Evolutionary conservation across 768 basidiomycete genomes (phyloP), one percentile per base, ranked within the genome.

Genomic region (Agaricus bisporus): DNA sequence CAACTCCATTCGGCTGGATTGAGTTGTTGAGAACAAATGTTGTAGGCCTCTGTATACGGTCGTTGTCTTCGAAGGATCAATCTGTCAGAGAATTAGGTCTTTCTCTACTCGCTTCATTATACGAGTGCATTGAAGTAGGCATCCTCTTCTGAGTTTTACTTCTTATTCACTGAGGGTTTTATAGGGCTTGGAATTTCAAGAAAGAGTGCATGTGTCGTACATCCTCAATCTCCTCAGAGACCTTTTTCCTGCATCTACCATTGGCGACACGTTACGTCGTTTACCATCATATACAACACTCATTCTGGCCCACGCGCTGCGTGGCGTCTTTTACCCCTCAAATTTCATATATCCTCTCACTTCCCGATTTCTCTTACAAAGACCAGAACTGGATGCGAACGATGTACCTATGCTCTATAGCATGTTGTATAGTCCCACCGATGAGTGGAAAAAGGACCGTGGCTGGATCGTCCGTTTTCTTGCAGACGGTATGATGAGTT

Each of bases 391-490:
- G 6, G 95, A 98, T 61, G 70, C 72, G 1, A 72, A 70, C 1
- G 95, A 98, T 62, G 90, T 98, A 0, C 95, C 95, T 0, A 84
- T 98, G 84, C 69, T 99, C 4, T 98, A 91, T 62, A 75, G 75
- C 10, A 86, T 95, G 83, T 73, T 98, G 3, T 97, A 92, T 64
- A 91, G 88, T 60, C 79, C 73, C 54, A 77, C 76, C 18, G 86
- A 89, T 38, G 85, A 88, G 9, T 93, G 90, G 87, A 87, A 83
- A 69, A 87, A 83, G 66, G 92, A 95, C 61, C 75, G 91, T n/a
- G 76, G 76, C 1, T 98, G 94, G 94, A 94, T 95, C 26, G 70
- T 95, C 32, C 76, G 80, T 38, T 90, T 92, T 66, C 68, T 97
- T 37, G 75, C 85, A 0, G 91, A 95, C 56, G 91, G 90, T 0